Base-by-base conservation (phyloP, 2,329 filamentous ascomycete species). In the Fusarium sp. region DNA sequence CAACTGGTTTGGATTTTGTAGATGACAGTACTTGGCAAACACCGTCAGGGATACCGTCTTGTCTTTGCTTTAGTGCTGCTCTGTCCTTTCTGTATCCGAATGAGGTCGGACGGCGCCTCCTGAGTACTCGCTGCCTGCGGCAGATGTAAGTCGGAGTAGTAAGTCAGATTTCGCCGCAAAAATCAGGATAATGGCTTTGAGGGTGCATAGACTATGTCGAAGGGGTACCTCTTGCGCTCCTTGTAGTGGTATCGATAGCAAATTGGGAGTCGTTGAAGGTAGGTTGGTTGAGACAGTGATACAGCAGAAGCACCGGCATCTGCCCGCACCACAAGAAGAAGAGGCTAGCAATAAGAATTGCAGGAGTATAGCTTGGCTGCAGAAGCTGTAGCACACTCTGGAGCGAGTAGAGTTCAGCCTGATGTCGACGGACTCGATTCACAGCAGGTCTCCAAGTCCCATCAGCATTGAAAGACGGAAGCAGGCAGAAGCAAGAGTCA, bases 171-270 rank as follows among this genome's bases (percentile, higher is more conserved):
- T 25, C 60, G 56, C 53, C 43, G 31, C 59, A 47, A 53, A 49
- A 56, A 66, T 62, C 49, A 52, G 62, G 62, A 59, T 56, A 54
- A 24, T 54, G 36, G 46, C 53, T 56, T 53, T 52, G 59, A 49
- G 56, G 60, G 28, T 58, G 65, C 67, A 67, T 67, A 50, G 54
- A 59, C 45, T 69, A 65, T 70, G 55, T 63, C 61, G 12, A 43
- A 63, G 53, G 55, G 36, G 61, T 68, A 65, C 57, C 64, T 63
- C 57, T 54, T 67, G 63, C 50, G 60, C 49, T 52, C 52, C 50
- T 64, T 53, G 49, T 65, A 53, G 65, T 61, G 60, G 57, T 59
- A 52, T 51, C 54, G 62, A 38, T 53, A 53, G 41, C 61, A 58
- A 57, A 58, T 19, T 40, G 56, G 42, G 41, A 65, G 43, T 55